Conservation (phyloP, 2,329 filamentous ascomycete species). For the Balansia obtecta region DNA sequence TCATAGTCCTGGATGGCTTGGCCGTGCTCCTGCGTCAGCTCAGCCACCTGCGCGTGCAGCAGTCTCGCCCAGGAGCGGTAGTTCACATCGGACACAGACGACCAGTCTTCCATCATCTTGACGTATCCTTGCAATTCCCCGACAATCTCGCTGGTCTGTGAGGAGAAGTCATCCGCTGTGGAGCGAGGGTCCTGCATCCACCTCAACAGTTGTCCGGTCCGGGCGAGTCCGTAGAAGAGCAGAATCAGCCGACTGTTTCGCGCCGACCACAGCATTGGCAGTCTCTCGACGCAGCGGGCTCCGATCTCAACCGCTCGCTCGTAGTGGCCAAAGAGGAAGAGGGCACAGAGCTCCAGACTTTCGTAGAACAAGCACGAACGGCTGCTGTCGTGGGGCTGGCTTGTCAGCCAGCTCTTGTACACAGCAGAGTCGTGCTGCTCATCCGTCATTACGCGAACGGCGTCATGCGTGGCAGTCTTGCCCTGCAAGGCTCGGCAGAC, state of each 20-base stretch:
- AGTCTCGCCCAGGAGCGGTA: constrained; percentile 58
- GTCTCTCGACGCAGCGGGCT: constrained; percentile 31
- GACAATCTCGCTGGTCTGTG: constrained; percentile 35
- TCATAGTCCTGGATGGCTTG: constrained; percentile 54
- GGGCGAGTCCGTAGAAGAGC: constrained; percentile 47
- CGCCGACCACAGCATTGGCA: constrained; percentile 44
- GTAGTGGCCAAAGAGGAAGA: constrained; percentile 53
- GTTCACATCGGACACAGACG: constrained; percentile 53
- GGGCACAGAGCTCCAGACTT: constrained; percentile 47
- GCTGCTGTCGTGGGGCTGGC: constrained; percentile 43
- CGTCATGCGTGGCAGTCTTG: constrained; percentile 45
- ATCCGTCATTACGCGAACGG: constrained; percentile 51
- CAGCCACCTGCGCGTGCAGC: constrained; percentile 55
- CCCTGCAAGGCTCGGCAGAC: constrained; percentile 59
- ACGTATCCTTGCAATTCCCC: constrained; percentile 41
- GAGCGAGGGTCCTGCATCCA: constrained; percentile 35
- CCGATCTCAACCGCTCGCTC: constrained; percentile 46
- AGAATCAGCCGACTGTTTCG: constrained; percentile 44
- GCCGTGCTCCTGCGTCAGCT: constrained; percentile 45
- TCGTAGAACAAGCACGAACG: constrained; percentile 58
- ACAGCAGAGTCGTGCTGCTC: constrained; percentile 46
- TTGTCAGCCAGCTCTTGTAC: constrained; percentile 48
- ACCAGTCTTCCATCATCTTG: constrained; percentile 51
- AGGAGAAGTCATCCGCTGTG: constrained; percentile 28
- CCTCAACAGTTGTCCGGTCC: constrained; percentile 38